Evolutionary conservation across 2,329 filamentous ascomycete species (phyloP).

Genomic region (Sporothrix phasma): DNA sequence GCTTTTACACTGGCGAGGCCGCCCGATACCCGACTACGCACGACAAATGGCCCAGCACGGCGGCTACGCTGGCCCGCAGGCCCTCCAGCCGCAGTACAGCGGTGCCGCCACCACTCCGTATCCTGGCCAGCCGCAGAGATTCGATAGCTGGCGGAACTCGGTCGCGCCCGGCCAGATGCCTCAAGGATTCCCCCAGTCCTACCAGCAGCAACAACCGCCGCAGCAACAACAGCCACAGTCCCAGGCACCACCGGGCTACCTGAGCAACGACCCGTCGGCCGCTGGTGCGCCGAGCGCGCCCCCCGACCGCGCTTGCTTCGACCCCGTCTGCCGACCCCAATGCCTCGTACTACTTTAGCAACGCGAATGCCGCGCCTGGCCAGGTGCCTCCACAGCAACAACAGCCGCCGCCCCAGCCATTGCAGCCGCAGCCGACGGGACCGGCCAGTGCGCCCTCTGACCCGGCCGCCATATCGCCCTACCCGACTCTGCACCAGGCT

Average conservation of each 20-base stretch:
- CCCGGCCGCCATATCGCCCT: constrained; percentile 35
- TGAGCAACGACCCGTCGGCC: background rate
- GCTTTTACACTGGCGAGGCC: constrained; percentile 64
- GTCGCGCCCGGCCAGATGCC: constrained; percentile 29
- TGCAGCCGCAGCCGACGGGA: constrained; percentile 27
- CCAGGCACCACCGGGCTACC: constrained; percentile 8
- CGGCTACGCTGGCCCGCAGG: constrained; percentile 34
- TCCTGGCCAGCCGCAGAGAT: constrained; percentile 37
- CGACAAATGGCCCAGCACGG: constrained; percentile 41
- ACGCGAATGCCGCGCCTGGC: constrained; percentile 22
- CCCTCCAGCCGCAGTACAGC: constrained; percentile 34
- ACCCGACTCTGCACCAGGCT: constrained; percentile 41
- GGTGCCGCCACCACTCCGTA: constrained; percentile 32
- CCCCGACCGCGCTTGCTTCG: constrained; percentile 26
- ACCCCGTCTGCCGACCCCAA: constrained; percentile 40
- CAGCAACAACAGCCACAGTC: background rate
- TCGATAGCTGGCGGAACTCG: constrained; percentile 42
- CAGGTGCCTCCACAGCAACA: constrained; percentile 28
- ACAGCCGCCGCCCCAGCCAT: constrained; percentile 23
- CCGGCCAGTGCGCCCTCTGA: constrained; percentile 34
- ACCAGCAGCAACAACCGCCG: background rate
- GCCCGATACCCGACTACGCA: constrained; percentile 35
- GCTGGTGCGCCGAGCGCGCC: constrained; percentile 16
- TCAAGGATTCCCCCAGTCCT: constrained; percentile 25
- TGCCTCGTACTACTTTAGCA: constrained; percentile 48